Evolutionary conservation across 2,329 filamentous ascomycete genomes (phyloP).

Genomic region (Grosmannia clavigera): DNA sequence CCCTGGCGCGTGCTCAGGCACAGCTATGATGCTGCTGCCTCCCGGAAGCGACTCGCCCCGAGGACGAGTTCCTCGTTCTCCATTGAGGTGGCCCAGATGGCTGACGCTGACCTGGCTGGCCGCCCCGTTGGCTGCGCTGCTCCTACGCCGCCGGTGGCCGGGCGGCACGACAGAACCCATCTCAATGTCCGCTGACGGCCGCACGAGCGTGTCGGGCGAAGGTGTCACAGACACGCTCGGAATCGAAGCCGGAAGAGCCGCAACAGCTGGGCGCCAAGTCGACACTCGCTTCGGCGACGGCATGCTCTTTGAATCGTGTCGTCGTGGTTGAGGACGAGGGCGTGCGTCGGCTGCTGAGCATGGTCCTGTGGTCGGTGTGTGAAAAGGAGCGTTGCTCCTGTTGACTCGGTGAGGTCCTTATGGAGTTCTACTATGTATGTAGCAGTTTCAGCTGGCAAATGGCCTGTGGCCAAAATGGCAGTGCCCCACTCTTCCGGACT

Average conservation of each 20-base stretch:
- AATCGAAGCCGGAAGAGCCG: background rate
- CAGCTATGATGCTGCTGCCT: background rate
- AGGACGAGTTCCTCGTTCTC: background rate
- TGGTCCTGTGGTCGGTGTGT: background rate
- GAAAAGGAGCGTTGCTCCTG: background rate
- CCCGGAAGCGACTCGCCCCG: background rate
- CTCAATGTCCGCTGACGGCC: slow-evolving; percentile 32
- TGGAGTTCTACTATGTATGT: too few relatives aligned
- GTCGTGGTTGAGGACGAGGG: background rate
- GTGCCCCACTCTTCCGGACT: background rate
- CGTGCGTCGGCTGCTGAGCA: background rate
- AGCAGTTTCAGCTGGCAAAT: background rate
- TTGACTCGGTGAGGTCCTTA: background rate
- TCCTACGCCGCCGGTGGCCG: slow-evolving; percentile 43
- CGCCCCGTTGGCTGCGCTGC: slow-evolving; percentile 36
- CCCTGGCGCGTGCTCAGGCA: background rate
- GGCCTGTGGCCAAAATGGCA: background rate
- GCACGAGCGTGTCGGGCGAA: background rate
- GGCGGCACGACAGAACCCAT: slow-evolving; percentile 37
- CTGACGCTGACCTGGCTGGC: background rate
- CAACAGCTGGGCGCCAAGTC: background rate
- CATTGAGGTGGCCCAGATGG: background rate
- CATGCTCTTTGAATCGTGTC: background rate
- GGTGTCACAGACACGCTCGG: background rate
- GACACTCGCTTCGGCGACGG: slow-evolving; percentile 1